A percentile compares a stretch with the other conserved stretches of the same genome.
These are phyloP conservation scores for Komagataella pastoris DNA, from an alignment of 805 yeast genomes.

Conservation along the genomic window DNA sequence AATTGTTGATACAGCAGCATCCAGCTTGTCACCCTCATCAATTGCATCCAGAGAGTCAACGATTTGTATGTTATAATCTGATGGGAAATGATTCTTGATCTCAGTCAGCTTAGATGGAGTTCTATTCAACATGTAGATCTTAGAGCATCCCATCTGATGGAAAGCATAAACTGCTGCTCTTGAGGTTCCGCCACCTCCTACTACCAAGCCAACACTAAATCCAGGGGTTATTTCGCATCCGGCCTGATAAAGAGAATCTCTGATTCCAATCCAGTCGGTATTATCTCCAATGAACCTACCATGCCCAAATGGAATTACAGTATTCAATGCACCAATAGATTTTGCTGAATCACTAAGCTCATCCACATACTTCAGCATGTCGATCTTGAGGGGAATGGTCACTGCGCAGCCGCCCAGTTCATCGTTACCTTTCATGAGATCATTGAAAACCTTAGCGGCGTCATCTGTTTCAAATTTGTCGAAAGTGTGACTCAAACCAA, in stretches of 20 bases:
- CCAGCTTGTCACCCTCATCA: constrained; percentile 28
- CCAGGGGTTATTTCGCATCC: constrained; percentile 39
- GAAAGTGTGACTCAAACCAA: constrained; percentile 70
- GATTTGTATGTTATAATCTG: constrained; percentile 41
- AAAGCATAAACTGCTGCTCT: constrained; percentile 90
- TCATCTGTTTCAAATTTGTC: constrained; percentile 53
- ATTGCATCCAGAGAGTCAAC: constrained; percentile 37
- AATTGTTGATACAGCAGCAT: constrained; percentile 63
- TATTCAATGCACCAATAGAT: constrained; percentile 89
- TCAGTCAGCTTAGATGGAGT: constrained; percentile 52
- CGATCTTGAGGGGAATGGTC: constrained; percentile 86
- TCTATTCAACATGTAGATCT: constrained; percentile 72
- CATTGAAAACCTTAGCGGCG: constrained; percentile 39
- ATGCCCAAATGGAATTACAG: constrained; percentile 49
- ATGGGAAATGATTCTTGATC: constrained; percentile 49
- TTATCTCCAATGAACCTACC: constrained; percentile 62
- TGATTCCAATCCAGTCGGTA: constrained; percentile 92
- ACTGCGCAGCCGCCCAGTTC: constrained; percentile 89
- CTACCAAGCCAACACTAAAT: constrained; percentile 45
- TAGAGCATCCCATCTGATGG: constrained; percentile 60
- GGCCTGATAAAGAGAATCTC: constrained; percentile 44
- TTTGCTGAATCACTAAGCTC: constrained; percentile 66
- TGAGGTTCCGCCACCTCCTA: constrained; percentile 98
- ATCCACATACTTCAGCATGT: constrained; percentile 52
- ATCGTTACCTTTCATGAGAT: constrained; percentile 29